Percentiles rank a stretch among this genome's conserved stretches.
These are phyloP conservation scores for Rosa persica DNA, from an alignment of 306 rosid species.

Conservation along the genomic window DNA sequence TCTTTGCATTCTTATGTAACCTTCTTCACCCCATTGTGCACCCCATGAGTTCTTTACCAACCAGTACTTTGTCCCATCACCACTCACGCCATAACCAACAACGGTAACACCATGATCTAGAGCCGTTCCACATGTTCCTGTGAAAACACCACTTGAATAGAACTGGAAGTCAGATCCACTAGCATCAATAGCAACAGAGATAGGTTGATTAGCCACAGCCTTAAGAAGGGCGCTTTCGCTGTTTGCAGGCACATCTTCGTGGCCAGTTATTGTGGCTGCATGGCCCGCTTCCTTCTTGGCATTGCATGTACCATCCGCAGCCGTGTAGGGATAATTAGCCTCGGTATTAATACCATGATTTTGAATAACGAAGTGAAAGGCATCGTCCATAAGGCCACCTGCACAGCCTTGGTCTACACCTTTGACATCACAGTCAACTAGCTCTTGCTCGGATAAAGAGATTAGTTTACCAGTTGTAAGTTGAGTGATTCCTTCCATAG, in stretches of 20 bases:
- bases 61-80: slow-evolving; percentile 39
- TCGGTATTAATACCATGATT: slow-evolving; percentile 39
- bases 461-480: not conserved
- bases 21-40: not conserved
- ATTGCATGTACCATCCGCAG: not conserved
- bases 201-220: not conserved
- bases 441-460: not conserved
- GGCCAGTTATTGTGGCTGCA: not conserved
- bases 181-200: not conserved
- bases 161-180: slow-evolving; percentile 30
- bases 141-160: slow-evolving; percentile 36
- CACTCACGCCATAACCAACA: slow-evolving; percentile 35
- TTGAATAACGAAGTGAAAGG: not conserved
- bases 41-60: slow-evolving; percentile 3
- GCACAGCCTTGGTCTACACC: not conserved
- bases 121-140: slow-evolving; percentile 36
- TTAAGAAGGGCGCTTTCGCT: not conserved
- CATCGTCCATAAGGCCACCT: not conserved
- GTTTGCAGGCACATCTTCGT: not conserved
- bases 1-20: not conserved
- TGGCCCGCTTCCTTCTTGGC: not conserved
- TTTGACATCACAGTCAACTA: not conserved
- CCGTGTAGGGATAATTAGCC: slow-evolving; percentile 33
- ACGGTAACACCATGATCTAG: slow-evolving; percentile 46
- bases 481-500: not conserved